These are phyloP conservation scores for Cenchrus purpureus DNA, from an alignment of 176 grass and related monocot genomes.

Conservation along the genomic window DNA sequence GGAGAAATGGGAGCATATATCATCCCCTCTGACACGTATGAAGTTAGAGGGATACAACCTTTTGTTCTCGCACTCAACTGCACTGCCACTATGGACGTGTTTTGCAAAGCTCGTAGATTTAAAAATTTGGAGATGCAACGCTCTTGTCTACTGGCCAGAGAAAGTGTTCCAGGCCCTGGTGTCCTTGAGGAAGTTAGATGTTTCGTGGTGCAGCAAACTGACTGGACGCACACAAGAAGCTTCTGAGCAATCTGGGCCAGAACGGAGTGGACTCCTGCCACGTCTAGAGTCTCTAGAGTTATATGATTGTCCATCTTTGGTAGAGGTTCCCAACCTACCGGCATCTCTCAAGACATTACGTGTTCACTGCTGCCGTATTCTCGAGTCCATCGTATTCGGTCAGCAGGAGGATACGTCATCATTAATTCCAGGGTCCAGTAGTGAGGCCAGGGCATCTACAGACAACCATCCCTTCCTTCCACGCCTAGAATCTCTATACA, in stretches of 20 bases:
- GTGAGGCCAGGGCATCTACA: not conserved
- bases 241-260: not conserved
- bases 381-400: not conserved
- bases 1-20: not conserved
- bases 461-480: not conserved
- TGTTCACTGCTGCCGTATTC: too few relatives aligned
- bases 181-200: not conserved
- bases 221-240: not conserved
- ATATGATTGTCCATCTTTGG: not conserved
- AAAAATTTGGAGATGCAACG: rapidly evolving
- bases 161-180: not conserved
- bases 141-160: conserved; percentile 3
- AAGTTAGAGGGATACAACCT: not conserved
- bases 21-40: not conserved
- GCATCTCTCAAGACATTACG: too few relatives aligned
- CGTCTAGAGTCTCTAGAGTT: not conserved
- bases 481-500: not conserved
- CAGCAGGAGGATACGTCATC: not conserved
- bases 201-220: rapidly evolving
- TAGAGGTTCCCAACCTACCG: not conserved
- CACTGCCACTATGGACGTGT: not conserved
- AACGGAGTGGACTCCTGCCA: not conserved
- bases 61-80: not conserved
- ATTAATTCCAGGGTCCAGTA: too few relatives aligned
- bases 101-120: too few relatives aligned